These are phyloP conservation scores for Pseudopediastrum boryanum DNA, from an alignment of 139 green algal species.

Conservation along the genomic window DNA sequence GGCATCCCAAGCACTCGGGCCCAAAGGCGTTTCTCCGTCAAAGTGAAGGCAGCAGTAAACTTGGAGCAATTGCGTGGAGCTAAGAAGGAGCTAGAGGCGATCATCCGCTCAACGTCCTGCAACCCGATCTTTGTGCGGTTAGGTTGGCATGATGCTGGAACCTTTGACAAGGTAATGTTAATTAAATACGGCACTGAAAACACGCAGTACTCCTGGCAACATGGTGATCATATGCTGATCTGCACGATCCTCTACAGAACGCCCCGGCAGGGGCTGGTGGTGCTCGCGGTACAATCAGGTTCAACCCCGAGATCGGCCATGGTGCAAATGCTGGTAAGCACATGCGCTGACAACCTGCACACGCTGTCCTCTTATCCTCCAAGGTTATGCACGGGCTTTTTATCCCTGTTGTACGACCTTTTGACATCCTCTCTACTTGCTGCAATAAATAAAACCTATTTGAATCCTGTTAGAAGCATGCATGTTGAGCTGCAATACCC, in stretches of 20 bases:
- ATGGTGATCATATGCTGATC: neutral
- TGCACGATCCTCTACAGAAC: conserved; percentile 39
- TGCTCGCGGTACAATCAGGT: conserved; percentile 87
- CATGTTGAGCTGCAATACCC: too few species aligned
- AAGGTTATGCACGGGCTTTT: too few species aligned
- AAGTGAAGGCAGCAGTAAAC: too few species aligned
- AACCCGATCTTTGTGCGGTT: conserved; percentile 72
- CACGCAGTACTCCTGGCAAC: neutral
- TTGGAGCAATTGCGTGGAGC: conserved; percentile 6
- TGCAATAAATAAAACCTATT: too few species aligned
- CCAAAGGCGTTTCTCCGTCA: too few species aligned
- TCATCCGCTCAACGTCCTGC: conserved; percentile 35
- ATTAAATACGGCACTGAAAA: neutral
- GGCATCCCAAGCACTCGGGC: too few species aligned
- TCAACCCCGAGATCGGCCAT: conserved; percentile 87
- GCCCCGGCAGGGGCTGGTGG: conserved; percentile 74
- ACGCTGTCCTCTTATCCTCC: too few species aligned
- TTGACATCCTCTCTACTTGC: too few species aligned
- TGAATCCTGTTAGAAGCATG: too few species aligned
- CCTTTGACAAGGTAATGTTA: conserved; percentile 74
- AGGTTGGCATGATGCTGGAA: conserved; percentile 82
- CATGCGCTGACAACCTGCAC: neutral
- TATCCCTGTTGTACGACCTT: too few species aligned
- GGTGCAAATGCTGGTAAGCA: conserved; percentile 78
- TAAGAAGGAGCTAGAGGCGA: conserved; percentile 20